Base-by-base conservation (phyloP, 2,329 filamentous ascomycete species). In the Camptophora hylomeconis region DNA sequence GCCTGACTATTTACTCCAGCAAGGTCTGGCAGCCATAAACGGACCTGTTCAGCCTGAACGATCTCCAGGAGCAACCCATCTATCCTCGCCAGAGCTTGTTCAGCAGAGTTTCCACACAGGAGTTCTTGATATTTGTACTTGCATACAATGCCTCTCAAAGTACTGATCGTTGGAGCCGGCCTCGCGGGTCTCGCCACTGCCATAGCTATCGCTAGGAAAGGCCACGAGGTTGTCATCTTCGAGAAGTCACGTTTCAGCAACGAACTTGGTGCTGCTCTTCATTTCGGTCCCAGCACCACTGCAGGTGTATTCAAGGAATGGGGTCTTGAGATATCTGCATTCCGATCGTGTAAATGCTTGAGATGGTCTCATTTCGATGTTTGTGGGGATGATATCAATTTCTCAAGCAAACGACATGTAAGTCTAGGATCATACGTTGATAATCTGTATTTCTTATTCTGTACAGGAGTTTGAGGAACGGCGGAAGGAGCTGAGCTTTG, bases 231-330 rank as follows among this genome's bases (percentile, higher is more conserved):
- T 7, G 47, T 40, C 6, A 34, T 52, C 20, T 44, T 46, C 19
- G 46, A 52, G 29, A 45, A 45, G 24, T 24, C 28, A 8, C 11
- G 10, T 9, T 11, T 12, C 13, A 15, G 32, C 11, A 21, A 22
- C 14, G 30, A 53, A 46, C 44, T 57, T 8, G 55, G 56, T 3
- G 55, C 56, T 2, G 56, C 54, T 3, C 57, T 59, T 17, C 54
- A 58, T 40, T 46, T 58, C 5, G 52, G 52, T 1, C 48, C 56
- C 5, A 58, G 58, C 32, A 49, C 52, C 4, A 40, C 43, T 2
- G n/a, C n/a, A 42, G 44, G 1, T 37, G 56, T 0, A 42, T 58
- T 3, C 27, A 40, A 14, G 32, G n/a, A n/a, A n/a, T n/a, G n/a
- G n/a, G n/a, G n/a, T n/a, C 35, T 26, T 56, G 52, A 46, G 54